phyloP scores from a whole-genome alignment of 208 protist species.

The Leishmania guyanensis region DNA sequence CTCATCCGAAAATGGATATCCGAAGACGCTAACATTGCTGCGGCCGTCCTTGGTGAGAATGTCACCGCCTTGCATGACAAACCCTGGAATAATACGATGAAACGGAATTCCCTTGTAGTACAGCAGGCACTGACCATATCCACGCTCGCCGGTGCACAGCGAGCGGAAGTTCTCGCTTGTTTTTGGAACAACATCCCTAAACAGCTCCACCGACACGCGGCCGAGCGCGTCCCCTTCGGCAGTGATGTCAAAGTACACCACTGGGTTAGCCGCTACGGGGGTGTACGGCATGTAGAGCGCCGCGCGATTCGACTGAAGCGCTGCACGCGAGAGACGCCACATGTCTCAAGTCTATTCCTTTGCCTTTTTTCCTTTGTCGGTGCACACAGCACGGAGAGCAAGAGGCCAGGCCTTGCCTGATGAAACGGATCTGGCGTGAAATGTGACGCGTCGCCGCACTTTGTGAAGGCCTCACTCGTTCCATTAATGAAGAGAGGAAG shows the following conservation, averaged over 20 bases:
- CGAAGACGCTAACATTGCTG: conserved; percentile 94
- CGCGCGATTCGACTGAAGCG: conserved; percentile 23
- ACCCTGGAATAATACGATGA: conserved; percentile 94
- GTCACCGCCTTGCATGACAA: conserved; percentile 96
- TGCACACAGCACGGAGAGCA: background rate
- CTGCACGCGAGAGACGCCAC: conserved; percentile 18
- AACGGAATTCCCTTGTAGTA: conserved; percentile 95
- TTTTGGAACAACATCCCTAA: conserved; percentile 90
- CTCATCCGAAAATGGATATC: conserved; percentile 94
- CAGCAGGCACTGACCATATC: conserved; percentile 58
- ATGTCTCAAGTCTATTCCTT: conserved; percentile 6
- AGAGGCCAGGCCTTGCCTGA: background rate
- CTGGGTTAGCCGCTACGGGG: conserved; percentile 57
- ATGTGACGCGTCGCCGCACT: background rate
- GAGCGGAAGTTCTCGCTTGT: conserved; percentile 95
- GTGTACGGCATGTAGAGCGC: conserved; percentile 67
- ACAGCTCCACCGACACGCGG: conserved; percentile 92
- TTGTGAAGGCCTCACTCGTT: background rate
- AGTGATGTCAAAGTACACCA: conserved; percentile 89
- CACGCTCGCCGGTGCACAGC: conserved; percentile 93
- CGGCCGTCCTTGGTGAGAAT: conserved; percentile 93
- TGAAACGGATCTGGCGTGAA: conserved; percentile 1
- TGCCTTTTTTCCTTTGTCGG: background rate
- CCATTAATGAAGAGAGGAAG: background rate
- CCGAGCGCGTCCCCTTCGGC: conserved; percentile 78